A percentile compares a stretch with the other conserved stretches of the same genome.
phyloP scores from a whole-genome alignment of 2,329 filamentous ascomycete species.

The Lecanicillium sp. region DNA sequence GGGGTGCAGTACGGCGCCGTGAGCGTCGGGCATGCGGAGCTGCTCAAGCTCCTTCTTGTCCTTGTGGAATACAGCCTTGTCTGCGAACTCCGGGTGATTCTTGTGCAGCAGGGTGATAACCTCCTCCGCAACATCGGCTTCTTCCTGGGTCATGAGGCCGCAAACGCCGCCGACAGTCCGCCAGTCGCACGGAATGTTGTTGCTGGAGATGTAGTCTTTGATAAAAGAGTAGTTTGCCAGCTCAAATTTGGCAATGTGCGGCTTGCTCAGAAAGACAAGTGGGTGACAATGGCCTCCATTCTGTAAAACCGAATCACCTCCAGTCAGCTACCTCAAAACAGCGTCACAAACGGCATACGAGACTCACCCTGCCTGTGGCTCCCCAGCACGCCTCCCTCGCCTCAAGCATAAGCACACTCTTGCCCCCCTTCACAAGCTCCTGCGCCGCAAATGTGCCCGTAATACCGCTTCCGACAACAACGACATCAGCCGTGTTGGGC shows the following conservation, averaged over 20 bases:
- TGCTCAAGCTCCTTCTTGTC: slow-evolving; percentile 33
- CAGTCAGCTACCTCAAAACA: too few relatives aligned
- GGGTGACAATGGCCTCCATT: slow-evolving; percentile 73
- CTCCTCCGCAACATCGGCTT: slow-evolving; percentile 43
- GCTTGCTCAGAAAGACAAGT: slow-evolving; percentile 51
- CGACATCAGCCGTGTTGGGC: slow-evolving; percentile 56
- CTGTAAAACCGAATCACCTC: slow-evolving; percentile 22
- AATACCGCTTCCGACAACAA: slow-evolving; percentile 70
- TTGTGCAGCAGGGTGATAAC: slow-evolving; percentile 43
- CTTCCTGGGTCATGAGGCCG: slow-evolving; percentile 47
- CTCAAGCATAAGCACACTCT: slow-evolving; percentile 64
- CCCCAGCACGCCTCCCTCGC: slow-evolving; percentile 75
- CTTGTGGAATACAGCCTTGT: slow-evolving; percentile 33
- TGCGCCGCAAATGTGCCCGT: slow-evolving; percentile 66
- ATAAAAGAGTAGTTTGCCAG: slow-evolving; percentile 59
- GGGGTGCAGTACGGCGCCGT: slow-evolving; percentile 57
- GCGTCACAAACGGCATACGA: neutral
- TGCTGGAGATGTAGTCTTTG: slow-evolving; percentile 43
- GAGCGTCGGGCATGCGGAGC: slow-evolving; percentile 47
- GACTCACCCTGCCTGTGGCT: slow-evolving; percentile 68
- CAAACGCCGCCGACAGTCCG: slow-evolving; percentile 55
- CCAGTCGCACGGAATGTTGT: slow-evolving; percentile 65
- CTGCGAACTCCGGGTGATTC: slow-evolving; percentile 49
- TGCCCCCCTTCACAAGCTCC: slow-evolving; percentile 45
- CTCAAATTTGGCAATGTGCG: slow-evolving; percentile 63